Conservation (phyloP, 805 yeast genomes). For the Zygoascus ofunaensis region DNA sequence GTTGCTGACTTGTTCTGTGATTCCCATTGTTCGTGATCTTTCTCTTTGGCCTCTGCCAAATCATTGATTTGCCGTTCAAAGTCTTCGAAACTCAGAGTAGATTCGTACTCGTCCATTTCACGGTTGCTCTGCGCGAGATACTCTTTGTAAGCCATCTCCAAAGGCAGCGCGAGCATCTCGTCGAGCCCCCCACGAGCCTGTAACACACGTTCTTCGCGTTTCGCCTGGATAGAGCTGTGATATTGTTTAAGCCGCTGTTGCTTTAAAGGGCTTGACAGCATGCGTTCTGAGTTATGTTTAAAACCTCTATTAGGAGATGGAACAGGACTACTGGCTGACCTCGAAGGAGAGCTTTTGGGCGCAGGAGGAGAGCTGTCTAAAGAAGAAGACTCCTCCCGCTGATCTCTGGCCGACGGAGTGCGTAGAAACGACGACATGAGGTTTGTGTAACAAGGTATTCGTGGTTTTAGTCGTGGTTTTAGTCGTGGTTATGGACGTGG, state of each 20-base stretch:
- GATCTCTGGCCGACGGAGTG: not conserved
- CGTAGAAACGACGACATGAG: conserved; percentile 1
- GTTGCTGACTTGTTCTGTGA: too few species aligned
- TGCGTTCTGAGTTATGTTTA: not conserved
- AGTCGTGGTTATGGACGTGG: too few species aligned
- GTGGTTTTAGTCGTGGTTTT: too few species aligned
- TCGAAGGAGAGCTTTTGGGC: not conserved
- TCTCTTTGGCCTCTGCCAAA: not conserved
- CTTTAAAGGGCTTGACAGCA: not conserved
- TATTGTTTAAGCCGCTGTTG: not conserved
- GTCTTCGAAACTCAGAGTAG: not conserved
- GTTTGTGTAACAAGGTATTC: too few species aligned
- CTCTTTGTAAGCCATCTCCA: not conserved
- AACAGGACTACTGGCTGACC: too few species aligned
- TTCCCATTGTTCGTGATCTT: too few species aligned
- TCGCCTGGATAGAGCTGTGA: not conserved
- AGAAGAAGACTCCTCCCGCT: too few species aligned
- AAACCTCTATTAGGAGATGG: too few species aligned
- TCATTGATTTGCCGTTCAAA: not conserved
- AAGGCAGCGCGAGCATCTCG: not conserved
- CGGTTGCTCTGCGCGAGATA: not conserved
- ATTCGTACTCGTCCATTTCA: not conserved
- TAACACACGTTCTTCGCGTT: conserved; percentile 1
- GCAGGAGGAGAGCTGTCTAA: too few species aligned
- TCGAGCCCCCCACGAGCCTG: conserved; percentile 1